Evolutionary conservation across 2,329 filamentous ascomycete species (phyloP), one percentile per base, ranked within the genome.

Genomic region (Moelleriella libera): DNA sequence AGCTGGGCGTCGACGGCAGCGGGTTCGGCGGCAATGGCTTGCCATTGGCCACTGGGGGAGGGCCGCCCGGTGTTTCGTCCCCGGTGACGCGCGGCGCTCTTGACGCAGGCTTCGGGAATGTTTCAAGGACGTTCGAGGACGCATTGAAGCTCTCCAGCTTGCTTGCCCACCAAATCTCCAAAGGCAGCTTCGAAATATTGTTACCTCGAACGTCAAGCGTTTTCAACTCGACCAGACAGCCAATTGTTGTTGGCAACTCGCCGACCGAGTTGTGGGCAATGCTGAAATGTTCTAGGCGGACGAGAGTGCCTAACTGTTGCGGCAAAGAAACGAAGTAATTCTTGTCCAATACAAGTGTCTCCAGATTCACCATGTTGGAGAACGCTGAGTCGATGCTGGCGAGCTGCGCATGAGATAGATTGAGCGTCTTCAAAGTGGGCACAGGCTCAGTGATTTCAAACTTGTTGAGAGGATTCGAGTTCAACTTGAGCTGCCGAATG

Each of bases 321-420:
- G 90, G 92, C 29, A 98, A 69, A 1, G 87, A 90, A 0, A 92
- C 88, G 56, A 98, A 94, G 61, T 96, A 94, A 58, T 98, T 98
- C 61, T 87, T 89, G 66, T 96, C 90, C 47, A 98, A 72, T 14
- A 90, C 83, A 28, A 98, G 74, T 57, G 89, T 88, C 49, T 90
- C 87, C 43, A 98, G 66, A 56, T 88, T 92, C 7, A 85, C 77
- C 67, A 97, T 82, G 59, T 90, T 88, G 54, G 84, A 82, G 60
- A 95, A 97, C 11, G 90, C 77, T 43, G 85, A 82, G 60, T 96
- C 92, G 46, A 98, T 82, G 58, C 88, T 87, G 2, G 89, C 85
- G 42, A 98, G 71, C 63, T 97, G 95, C 5, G 85, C 88, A 47
- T 88, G 90, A 6, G 89, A 92, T 48, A 98, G 72, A 57, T 95